Conservation (phyloP, 2,329 filamentous ascomycete species). For the Microsporum audouinii region DNA sequence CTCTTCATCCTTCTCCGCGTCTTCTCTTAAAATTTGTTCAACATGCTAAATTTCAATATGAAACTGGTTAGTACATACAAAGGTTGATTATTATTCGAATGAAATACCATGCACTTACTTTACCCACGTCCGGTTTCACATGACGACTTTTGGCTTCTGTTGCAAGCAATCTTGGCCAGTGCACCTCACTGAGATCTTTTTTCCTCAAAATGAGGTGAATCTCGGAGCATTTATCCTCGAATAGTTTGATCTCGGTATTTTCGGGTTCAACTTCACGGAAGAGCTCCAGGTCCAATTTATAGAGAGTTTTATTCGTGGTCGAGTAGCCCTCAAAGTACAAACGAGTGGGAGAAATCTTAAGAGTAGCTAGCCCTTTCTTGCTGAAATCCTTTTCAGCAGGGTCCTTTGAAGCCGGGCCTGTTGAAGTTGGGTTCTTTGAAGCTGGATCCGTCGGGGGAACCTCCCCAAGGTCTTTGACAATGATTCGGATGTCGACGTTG, state of each 20-base stretch:
- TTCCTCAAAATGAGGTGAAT: conserved; percentile 87
- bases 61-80: too few relatives aligned
- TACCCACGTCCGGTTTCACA: conserved; percentile 96
- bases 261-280: conserved; percentile 80
- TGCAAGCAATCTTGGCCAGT: conserved; percentile 56
- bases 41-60: too few relatives aligned
- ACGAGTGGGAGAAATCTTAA: conserved; percentile 66
- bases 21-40: too few relatives aligned
- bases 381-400: not conserved
- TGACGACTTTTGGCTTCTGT: too few relatives aligned
- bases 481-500: conserved; percentile 87
- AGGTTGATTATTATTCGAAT: too few relatives aligned
- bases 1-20: too few relatives aligned
- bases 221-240: conserved; percentile 24
- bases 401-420: not conserved
- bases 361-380: conserved; percentile 48
- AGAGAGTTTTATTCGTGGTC: conserved; percentile 72
- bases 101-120: conserved; percentile 43
- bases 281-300: conserved; percentile 76
- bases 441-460: not conserved
- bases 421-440: not conserved
- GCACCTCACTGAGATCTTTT: conserved; percentile 90
- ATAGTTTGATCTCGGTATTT: conserved; percentile 39
- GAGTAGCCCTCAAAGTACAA: conserved; percentile 77
- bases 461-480: conserved; percentile 65